Base-by-base conservation (phyloP, 208 protist genomes). In the Strigomonas oncopelti region DNA sequence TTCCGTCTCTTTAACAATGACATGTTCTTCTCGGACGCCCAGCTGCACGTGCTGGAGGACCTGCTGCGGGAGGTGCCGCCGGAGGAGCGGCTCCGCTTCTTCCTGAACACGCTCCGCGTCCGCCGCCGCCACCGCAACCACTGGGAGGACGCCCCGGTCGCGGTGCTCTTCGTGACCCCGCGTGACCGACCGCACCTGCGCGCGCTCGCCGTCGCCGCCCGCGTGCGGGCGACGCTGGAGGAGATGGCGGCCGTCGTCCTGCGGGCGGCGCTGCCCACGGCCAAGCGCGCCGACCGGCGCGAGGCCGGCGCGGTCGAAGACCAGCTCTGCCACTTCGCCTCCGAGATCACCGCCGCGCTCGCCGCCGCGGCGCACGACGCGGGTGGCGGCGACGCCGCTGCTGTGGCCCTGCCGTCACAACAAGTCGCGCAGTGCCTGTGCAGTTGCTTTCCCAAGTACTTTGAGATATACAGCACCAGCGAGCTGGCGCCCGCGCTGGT, bases 1-100 rank as follows among this genome's bases (percentile, higher is more conserved):
- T 86, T 81, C 64, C 84, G 89, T 24, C 93, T 93, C 74, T 67
- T 94, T 34, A 94, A 94, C 78, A 88, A 83, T 59, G 89, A 94
- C 53, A 94, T 93, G 89, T 93, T 90, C 70, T 94, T 85, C 71
- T 87, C 86, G 24, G 32, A 68, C 0, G 55, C 36, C 46, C 78
- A 94, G 72, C 65, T 94, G 8, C 42, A 62, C 11, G 69, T 87
- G 55, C 72, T 94, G 51, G 80, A 88, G 75, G 32, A 73, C 22
- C 78, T 81, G 34, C 78, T 93, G 27, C 29, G 5, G 2, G 63
- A 48, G 32, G 75, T 80, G 22, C 32, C 75, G 27, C 76, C 81
- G 34, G 68, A 63, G 20, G 67, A 77, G 32, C 81, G 88, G 3
- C 65, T 85, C 29, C 62, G 65, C 29, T 92, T 92, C 65, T 94